These are phyloP conservation scores for Trifolium pratense DNA, from an alignment of 306 rosid genomes.

Conservation along the genomic window DNA sequence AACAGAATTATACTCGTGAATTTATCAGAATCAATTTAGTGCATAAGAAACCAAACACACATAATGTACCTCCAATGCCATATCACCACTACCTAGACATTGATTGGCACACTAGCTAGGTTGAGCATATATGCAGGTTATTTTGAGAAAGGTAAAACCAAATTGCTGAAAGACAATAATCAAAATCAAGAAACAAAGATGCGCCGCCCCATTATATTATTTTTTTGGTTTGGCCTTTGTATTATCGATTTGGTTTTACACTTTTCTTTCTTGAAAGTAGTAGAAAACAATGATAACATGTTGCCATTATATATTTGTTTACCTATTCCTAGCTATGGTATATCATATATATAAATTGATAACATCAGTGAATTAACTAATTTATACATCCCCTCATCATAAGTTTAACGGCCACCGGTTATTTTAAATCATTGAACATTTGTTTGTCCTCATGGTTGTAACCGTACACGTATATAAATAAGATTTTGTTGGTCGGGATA, in stretches of 20 bases:
- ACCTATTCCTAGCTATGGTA: neutral
- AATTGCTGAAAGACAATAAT: conserved; percentile 37
- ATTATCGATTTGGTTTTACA: conserved; percentile 48
- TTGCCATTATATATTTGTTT: neutral
- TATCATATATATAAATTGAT: conserved; percentile 20
- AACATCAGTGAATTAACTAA: conserved; percentile 35
- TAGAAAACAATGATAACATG: conserved; percentile 37
- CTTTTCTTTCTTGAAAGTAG: conserved; percentile 40
- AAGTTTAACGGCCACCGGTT: conserved; percentile 38
- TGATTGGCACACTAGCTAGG: conserved; percentile 12
- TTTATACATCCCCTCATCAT: conserved; percentile 28
- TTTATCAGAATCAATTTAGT: too few species aligned
- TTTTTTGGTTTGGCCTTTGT: conserved; percentile 41
- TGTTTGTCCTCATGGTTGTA: neutral
- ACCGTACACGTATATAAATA: conserved; percentile 45
- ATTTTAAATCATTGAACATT: conserved; percentile 21
- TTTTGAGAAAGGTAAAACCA: conserved; percentile 45
- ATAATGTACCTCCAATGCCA: neutral
- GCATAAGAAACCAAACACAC: neutral
- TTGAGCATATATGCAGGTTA: conserved; percentile 8
- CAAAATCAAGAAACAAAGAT: conserved; percentile 56
- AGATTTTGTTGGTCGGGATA: too few species aligned
- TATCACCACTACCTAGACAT: conserved; percentile 44
- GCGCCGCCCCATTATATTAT: conserved; percentile 61
- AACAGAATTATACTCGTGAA: too few species aligned